Conservation (phyloP, 2,329 filamentous ascomycete species). For the Didymella arachidicola region DNA sequence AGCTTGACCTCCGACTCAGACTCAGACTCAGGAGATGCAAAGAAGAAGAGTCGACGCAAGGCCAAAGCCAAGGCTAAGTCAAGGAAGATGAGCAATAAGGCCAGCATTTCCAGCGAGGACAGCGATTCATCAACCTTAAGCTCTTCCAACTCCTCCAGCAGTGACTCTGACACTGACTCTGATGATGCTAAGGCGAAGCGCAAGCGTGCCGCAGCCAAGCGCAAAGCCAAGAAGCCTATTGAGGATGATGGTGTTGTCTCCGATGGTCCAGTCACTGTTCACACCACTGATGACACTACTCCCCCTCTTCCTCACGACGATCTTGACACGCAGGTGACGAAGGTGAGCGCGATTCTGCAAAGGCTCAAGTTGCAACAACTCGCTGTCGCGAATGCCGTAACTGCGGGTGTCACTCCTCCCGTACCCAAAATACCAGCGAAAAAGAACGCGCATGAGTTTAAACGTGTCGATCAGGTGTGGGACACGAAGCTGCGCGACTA, state of each 20-base stretch:
- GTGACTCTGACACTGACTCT: constrained; percentile 28
- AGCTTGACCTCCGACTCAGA: constrained; percentile 24
- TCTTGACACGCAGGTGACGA: constrained; percentile 27
- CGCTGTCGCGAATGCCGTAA: constrained; percentile 20
- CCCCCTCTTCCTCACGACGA: constrained; percentile 21
- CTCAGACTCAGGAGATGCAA: constrained; percentile 16
- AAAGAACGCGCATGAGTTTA: constrained; percentile 65
- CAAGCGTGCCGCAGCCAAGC: constrained; percentile 31
- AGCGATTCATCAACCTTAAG: constrained; percentile 20
- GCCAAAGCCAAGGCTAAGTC: constrained; percentile 33
- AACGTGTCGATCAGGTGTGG: constrained; percentile 71
- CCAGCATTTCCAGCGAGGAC: constrained; percentile 28
- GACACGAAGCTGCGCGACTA: constrained; percentile 60
- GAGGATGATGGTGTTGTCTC: constrained; percentile 21
- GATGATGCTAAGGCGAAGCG: constrained; percentile 16
- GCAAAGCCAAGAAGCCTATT: constrained; percentile 19
- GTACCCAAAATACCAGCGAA: constrained; percentile 32
- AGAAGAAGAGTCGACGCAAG: constrained; percentile 27
- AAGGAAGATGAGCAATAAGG: constrained; percentile 36
- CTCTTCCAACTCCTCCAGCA: constrained; percentile 25
- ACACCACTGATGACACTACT: constrained; percentile 12
- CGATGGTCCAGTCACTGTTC: not conserved
- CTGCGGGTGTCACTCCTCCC: constrained; percentile 21
- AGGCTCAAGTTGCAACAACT: constrained; percentile 30
- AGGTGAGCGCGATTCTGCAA: constrained; percentile 23